Conservation (phyloP, 345 rosid species). For the Mercurialis annua region DNA sequence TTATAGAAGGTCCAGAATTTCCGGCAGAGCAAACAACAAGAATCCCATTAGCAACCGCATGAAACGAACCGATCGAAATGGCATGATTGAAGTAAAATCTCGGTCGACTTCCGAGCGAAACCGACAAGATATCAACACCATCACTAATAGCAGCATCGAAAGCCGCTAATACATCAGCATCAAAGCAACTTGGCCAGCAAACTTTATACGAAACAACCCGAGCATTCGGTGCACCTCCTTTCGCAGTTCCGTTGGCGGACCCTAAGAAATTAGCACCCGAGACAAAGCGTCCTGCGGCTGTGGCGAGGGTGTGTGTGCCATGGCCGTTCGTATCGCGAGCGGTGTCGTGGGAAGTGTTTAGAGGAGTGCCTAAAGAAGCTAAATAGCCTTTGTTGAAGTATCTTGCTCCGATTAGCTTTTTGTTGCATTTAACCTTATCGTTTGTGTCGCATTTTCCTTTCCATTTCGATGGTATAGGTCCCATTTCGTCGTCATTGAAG, state of each 20-base stretch:
- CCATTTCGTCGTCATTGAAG: constrained; percentile 24
- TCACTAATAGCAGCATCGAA: constrained; percentile 23
- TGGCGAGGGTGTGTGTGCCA: constrained; percentile 27
- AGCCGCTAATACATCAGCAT: constrained; percentile 22
- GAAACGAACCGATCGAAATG: constrained; percentile 19
- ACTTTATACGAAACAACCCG: constrained; percentile 22
- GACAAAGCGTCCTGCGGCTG: constrained; percentile 20
- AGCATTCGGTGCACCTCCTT: constrained; percentile 18
- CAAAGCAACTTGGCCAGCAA: constrained; percentile 12
- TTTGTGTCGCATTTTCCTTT: constrained; percentile 18
- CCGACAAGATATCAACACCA: constrained; percentile 20
- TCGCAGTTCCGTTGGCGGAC: constrained; percentile 15
- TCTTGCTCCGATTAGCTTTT: constrained; percentile 27
- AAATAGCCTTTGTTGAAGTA: constrained; percentile 21
- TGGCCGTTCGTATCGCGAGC: constrained; percentile 16
- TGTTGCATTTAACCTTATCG: constrained; percentile 20
- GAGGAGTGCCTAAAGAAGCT: neutral
- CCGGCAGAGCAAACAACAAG: constrained; percentile 20
- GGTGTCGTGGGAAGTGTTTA: neutral
- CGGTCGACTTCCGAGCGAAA: constrained; percentile 10
- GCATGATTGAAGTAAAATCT: neutral
- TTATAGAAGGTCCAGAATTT: neutral
- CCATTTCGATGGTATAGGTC: constrained; percentile 28
- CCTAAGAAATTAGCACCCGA: constrained; percentile 14
- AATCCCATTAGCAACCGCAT: constrained; percentile 17